A percentile compares a stretch with the other conserved stretches of the same genome.
Conservation (phyloP, 495 filamentous ascomycete species). For the Pyrenopolyporus hunteri region DNA sequence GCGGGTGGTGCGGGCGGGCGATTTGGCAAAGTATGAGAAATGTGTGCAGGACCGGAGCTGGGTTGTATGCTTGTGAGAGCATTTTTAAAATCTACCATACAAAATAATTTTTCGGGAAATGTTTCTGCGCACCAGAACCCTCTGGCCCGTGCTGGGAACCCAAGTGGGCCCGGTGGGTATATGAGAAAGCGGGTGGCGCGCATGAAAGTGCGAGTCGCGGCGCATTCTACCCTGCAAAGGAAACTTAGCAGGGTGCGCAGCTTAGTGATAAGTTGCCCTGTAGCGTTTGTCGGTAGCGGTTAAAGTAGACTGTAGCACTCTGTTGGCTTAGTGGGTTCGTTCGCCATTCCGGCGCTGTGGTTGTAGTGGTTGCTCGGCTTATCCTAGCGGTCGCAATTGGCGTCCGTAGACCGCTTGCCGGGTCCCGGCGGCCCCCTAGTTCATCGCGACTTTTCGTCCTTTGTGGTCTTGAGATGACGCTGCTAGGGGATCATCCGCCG, state of each 20-base stretch:
- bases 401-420: too few relatives aligned
- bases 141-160: background rate
- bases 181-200: conserved; percentile 1
- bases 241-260: background rate
- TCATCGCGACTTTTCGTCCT: too few relatives aligned
- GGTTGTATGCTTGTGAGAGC: background rate
- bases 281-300: background rate
- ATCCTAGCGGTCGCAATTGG: too few relatives aligned
- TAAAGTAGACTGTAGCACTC: background rate
- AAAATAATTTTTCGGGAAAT: conserved; percentile 5
- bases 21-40: background rate
- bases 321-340: background rate
- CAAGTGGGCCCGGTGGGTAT: conserved; percentile 7
- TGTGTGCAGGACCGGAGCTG: background rate
- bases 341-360: background rate
- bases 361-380: background rate
- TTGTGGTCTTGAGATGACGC: too few relatives aligned
- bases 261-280: background rate
- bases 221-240: background rate
- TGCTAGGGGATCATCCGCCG: too few relatives aligned
- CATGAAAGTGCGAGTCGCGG: background rate
- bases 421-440: too few relatives aligned
- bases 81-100: conserved; percentile 7
- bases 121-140: background rate
- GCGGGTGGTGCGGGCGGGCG: background rate